Evolutionary conservation across 148 eudicot genomes (phyloP), one percentile per base, ranked within the genome.

Genomic region (Rhododendron mucronatum): DNA sequence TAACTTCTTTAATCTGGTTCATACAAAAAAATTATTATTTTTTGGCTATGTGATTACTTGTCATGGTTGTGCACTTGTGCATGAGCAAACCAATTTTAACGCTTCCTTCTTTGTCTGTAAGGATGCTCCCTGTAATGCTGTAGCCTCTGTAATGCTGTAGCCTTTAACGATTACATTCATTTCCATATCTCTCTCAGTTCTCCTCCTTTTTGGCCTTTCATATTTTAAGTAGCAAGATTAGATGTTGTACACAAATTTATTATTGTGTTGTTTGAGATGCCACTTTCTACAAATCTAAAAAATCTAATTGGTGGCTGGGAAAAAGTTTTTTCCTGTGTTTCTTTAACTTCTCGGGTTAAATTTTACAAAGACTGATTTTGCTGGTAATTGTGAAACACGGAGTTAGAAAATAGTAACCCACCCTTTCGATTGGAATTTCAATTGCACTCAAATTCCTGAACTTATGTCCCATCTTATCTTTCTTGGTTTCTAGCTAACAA

Each of bases 401-500:
- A 41, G 26, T 41, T 41, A 20, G 48, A 77, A 76, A 41, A 41
- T 44, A 20, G 51, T 20, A 8, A 77, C 80, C 48, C n/a, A 23
- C 26, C 81, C 26, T 78, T 41, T 78, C 3, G 3, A 33, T 71
- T 71, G 18, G 10, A 30, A 71, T 71, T 13, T 71, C 76, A 71
- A 71, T 71, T 71, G 76, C 33, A 2, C 39, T 33, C 14, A 37
- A 53, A 39, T 75, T 7, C 14, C 26, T 35, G 10, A 30, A 69
- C 47, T 51, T 61, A 3, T 15, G 28, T 48, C 51, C 50, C 47
- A 39, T 61, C 30, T 83, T 55, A 14, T 35, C 21, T 69, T 78
- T 75, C 21, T 26, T 53, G 9, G 1, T 74, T n/a, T 59, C 83
- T 18, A 45, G 37, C 84, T 86, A 26, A 88, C 9, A 88, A 4